Conservation (phyloP, 108 stramenopile species). For the Fragilaria radians region DNA sequence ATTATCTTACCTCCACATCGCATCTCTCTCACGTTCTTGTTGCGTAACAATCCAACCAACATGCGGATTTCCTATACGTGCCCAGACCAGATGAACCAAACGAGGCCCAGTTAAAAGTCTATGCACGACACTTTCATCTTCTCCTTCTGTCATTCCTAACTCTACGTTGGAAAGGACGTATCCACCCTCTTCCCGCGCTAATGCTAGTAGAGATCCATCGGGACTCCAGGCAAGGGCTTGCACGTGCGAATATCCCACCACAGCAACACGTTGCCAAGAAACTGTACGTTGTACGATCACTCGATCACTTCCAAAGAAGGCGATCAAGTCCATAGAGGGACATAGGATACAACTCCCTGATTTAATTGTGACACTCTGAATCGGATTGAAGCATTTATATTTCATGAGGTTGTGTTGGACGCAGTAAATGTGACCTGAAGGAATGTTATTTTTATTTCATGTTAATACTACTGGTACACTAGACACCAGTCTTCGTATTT, state of each 20-base stretch:
- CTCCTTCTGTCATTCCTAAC: conserved; percentile 16
- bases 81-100: conserved; percentile 25
- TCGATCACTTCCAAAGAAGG: conserved; percentile 8
- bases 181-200: conserved; percentile 34
- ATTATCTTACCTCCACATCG: conserved; percentile 47
- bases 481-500: too few species aligned
- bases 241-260: conserved; percentile 10
- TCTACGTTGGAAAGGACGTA: conserved; percentile 54
- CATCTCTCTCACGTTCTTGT: conserved; percentile 26
- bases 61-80: conserved; percentile 31
- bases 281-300: conserved; percentile 51
- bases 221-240: conserved; percentile 55
- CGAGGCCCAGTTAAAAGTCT: conserved; percentile 4
- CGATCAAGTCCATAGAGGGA: conserved; percentile 80
- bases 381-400: conserved; percentile 40
- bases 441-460: too few species aligned
- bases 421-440: too few species aligned
- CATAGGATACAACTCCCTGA: conserved; percentile 41
- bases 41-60: conserved; percentile 7
- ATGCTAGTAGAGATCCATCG: conserved; percentile 61
- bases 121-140: conserved; percentile 5
- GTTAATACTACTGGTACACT: too few species aligned
- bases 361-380: conserved; percentile 27
- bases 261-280: conserved; percentile 59
- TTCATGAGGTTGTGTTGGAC: too few species aligned